A percentile compares a stretch with the other conserved stretches of the same genome.
phyloP scores from a whole-genome alignment of 306 rosid genomes.

The Aeschynomene evenia region DNA sequence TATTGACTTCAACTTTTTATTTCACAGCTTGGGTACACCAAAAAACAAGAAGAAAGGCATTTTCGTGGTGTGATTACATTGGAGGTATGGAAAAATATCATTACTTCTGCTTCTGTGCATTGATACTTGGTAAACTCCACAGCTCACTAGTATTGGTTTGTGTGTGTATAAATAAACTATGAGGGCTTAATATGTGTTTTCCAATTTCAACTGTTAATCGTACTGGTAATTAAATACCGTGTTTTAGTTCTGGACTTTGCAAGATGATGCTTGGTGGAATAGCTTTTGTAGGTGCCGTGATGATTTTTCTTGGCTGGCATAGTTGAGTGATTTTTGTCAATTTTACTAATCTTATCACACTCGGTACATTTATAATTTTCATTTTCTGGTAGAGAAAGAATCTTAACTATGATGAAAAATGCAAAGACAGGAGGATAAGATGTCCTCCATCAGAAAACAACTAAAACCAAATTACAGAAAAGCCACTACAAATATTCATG shows the following conservation, averaged over 20 bases:
- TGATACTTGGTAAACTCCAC: not conserved
- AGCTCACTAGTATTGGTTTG: not conserved
- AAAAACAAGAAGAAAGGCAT: conserved; percentile 86
- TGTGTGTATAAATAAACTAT: not conserved
- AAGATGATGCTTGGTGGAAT: not conserved
- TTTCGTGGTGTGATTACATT: conserved; percentile 90
- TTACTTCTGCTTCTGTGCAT: not conserved
- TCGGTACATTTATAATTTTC: not conserved
- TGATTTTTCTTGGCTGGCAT: not conserved
- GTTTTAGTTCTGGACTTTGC: not conserved
- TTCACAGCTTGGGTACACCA: conserved; percentile 93
- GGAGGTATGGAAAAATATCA: conserved; percentile 61
- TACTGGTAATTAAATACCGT: not conserved
- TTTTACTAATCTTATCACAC: not conserved
- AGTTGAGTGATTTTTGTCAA: not conserved
- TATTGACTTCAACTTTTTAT: conserved; percentile 28
- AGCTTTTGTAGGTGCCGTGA: conserved; percentile 3
- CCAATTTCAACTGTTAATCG: not conserved
- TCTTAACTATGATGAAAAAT: too few relatives aligned
- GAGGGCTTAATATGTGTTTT: not conserved
- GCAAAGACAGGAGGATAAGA: too few relatives aligned
- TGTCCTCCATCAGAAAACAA: too few relatives aligned
- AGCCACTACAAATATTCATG: too few relatives aligned
- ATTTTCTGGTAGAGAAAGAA: not conserved
- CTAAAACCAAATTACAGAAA: too few relatives aligned